Evolutionary conservation across 306 rosid species (phyloP), one percentile per base, ranked within the genome.

Genomic region (Trifolium dubium): DNA sequence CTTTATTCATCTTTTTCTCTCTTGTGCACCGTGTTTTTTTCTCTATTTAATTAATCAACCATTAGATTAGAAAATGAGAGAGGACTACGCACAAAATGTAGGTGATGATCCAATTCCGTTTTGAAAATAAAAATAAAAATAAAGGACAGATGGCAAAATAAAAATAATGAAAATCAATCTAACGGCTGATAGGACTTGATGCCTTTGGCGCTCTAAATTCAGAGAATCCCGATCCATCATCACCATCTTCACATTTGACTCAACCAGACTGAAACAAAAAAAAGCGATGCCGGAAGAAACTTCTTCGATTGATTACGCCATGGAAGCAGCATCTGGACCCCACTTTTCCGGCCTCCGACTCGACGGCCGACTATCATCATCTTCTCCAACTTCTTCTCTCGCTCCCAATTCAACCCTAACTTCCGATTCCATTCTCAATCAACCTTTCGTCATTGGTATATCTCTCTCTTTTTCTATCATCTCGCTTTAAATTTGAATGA

Each of bases 281-380:
- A 18, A 19, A 28, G 41, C 68, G 65, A 93, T 89, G 97, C 86
- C 92, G 74, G 94, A 88, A 79, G 92, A 89, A 67, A 79, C 92
- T 29, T 77, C 82, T n/a, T 69, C 89, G 73, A 89, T 91, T 8
- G 97, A 94, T 74, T 87, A 88, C 79, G 96, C 82, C 0, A 94
- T 91, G 97, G 98, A 91, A 84, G 88, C 89, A n/a, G 97, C 97
- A 0, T 89, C 96, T 1, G 98, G 98, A 5, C 87, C 97, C 51
- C 98, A 94, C 84, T 94, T 94, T 79, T 89, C 98, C 4, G 97
- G 96, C 7, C 97, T 91, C 35, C 84, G 91, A 2, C 85, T 87
- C 40, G 97, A 89, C 80, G 90, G 92, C 79, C 89, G 92, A 62
- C 87, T 62, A n/a, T 78, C 72, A 8, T 83, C 86, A 3, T 47